phyloP scores from a whole-genome alignment of 78 protist species.

The Isochrysis galbana region DNA sequence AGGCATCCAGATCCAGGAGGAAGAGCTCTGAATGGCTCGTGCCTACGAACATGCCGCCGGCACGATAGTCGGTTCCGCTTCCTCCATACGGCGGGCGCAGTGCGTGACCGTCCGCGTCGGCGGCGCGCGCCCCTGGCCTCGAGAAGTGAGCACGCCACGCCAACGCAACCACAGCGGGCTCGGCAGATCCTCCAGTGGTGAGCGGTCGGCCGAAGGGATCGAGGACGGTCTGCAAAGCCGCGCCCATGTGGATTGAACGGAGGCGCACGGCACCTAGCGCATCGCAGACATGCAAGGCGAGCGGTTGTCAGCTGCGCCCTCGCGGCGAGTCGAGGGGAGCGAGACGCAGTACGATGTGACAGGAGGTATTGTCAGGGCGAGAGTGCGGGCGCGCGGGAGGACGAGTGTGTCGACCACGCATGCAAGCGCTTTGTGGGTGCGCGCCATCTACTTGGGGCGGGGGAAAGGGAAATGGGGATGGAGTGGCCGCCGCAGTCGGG shows the following conservation, averaged over 20 bases:
- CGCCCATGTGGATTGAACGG: neutral
- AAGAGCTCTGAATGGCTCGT: neutral
- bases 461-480: neutral
- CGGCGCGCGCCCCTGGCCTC: neutral
- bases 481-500: neutral
- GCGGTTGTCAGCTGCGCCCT: neutral
- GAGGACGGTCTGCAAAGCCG: neutral
- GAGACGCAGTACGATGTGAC: neutral
- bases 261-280: neutral
- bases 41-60: neutral
- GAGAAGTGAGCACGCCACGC: too few relatives aligned
- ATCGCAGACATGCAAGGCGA: neutral
- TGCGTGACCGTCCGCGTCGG: neutral
- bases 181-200: too few relatives aligned
- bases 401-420: neutral
- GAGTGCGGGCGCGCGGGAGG: neutral
- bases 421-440: neutral
- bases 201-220: neutral
- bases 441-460: neutral
- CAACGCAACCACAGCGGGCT: too few relatives aligned
- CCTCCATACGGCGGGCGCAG: neutral
- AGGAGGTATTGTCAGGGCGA: neutral
- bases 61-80: neutral
- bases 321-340: neutral
- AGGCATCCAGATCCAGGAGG: neutral